These are phyloP conservation scores for Pythium apleroticum DNA, from an alignment of 352 stramenopile species.

Conservation along the genomic window DNA sequence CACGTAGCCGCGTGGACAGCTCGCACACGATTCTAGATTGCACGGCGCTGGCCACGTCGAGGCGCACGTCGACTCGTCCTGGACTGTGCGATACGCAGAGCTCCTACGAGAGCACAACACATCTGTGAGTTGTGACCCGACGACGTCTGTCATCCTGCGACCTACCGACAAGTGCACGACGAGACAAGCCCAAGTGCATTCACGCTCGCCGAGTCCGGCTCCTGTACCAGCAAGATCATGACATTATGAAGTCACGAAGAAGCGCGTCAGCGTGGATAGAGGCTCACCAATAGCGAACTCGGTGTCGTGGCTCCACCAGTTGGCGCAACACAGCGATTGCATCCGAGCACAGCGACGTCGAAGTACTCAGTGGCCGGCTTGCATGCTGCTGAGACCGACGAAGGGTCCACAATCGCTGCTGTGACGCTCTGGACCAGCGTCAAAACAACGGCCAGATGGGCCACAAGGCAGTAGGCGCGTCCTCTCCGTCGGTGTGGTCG, in stretches of 20 bases:
- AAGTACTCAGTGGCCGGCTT: slow-evolving; percentile 49
- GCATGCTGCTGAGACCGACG: slow-evolving; percentile 23
- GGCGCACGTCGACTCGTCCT: slow-evolving; percentile 40
- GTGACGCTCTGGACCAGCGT: slow-evolving; percentile 3
- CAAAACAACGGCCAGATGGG: background rate
- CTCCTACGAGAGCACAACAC: background rate
- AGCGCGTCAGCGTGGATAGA: background rate
- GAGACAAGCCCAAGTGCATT: slow-evolving; percentile 30
- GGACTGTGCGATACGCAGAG: slow-evolving; percentile 13
- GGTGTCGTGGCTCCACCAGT: slow-evolving; percentile 34
- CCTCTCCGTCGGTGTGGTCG: background rate
- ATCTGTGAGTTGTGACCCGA: background rate
- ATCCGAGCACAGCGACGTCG: slow-evolving; percentile 51
- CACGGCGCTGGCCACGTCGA: slow-evolving; percentile 69
- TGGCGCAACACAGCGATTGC: slow-evolving; percentile 44
- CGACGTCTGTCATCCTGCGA: background rate
- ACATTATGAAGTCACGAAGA: too few species aligned
- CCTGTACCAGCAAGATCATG: slow-evolving; percentile 29
- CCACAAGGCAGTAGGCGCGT: background rate
- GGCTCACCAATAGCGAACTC: slow-evolving; percentile 36
- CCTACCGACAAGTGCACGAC: slow-evolving; percentile 49
- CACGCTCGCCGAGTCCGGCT: slow-evolving; percentile 29
- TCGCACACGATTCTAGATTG: slow-evolving; percentile 41
- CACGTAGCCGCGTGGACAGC: slow-evolving; percentile 38
- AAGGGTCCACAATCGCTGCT: slow-evolving; percentile 12